Percentiles rank a stretch among this genome's conserved stretches.
These are phyloP conservation scores for Paracorniculantispora psalliotae DNA, from an alignment of 2,329 filamentous ascomycete species.

Conservation along the genomic window DNA sequence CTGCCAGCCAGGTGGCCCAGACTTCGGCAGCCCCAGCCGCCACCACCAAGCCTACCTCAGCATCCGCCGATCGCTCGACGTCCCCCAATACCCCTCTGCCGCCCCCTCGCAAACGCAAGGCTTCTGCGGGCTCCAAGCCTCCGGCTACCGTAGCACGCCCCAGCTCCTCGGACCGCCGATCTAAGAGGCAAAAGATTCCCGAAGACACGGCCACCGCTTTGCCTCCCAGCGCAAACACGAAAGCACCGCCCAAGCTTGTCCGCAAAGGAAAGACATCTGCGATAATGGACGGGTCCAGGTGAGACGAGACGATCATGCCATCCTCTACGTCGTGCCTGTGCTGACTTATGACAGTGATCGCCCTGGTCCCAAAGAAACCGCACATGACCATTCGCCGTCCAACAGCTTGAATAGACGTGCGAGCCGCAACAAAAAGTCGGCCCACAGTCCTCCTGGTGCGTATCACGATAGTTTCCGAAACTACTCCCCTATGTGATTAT, in stretches of 20 bases:
- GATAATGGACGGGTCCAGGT: conserved; percentile 73
- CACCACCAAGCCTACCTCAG: conserved; percentile 34
- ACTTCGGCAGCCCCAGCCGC: conserved; percentile 37
- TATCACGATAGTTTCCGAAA: background rate
- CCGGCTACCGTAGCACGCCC: conserved; percentile 29
- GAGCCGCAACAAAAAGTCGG: conserved; percentile 8
- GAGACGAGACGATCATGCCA: conserved; percentile 26
- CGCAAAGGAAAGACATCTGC: conserved; percentile 56
- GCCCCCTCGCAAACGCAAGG: conserved; percentile 72
- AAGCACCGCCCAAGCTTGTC: conserved; percentile 41
- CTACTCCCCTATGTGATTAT: background rate
- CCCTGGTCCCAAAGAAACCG: background rate
- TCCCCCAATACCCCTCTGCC: conserved; percentile 36
- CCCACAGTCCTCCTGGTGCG: conserved; percentile 1
- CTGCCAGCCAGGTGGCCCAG: conserved; percentile 58
- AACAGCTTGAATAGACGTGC: background rate
- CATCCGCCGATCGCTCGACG: conserved; percentile 32
- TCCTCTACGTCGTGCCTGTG: conserved; percentile 16
- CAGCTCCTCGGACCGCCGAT: conserved; percentile 48
- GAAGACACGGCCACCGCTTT: conserved; percentile 32
- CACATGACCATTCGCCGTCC: background rate
- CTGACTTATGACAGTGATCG: background rate
- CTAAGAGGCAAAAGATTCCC: conserved; percentile 67
- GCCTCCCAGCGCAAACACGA: conserved; percentile 26
- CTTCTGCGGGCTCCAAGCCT: conserved; percentile 47